Conservation (phyloP, 805 yeast genomes). For the Wickerhamiella kurtzmanii region DNA sequence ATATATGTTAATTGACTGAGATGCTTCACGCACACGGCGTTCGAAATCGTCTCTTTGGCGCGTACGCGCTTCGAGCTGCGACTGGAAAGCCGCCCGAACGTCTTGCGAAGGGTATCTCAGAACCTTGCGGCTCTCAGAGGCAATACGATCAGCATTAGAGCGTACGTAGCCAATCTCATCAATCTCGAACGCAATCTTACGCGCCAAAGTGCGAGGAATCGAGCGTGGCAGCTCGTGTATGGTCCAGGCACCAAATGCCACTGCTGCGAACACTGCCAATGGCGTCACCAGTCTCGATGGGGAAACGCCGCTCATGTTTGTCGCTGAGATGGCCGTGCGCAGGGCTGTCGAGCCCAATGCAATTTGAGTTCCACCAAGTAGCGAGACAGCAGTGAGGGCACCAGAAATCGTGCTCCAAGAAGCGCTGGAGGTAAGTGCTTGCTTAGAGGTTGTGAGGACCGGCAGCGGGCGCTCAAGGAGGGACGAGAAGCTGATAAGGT, state of each 20-base stretch:
- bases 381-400: constrained; percentile 15
- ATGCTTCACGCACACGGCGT: constrained; percentile 40
- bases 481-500: constrained; percentile 65
- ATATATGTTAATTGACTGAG: constrained; percentile 43
- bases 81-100: constrained; percentile 56
- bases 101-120: constrained; percentile 72
- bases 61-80: constrained; percentile 47
- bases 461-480: constrained; percentile 19
- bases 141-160: constrained; percentile 58
- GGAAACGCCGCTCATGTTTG: constrained; percentile 8
- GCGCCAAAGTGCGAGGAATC: constrained; percentile 68
- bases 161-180: constrained; percentile 64
- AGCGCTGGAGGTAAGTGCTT: constrained; percentile 11
- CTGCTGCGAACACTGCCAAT: constrained; percentile 34
- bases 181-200: constrained; percentile 51
- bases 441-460: constrained; percentile 12
- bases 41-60: constrained; percentile 44
- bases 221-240: constrained; percentile 79
- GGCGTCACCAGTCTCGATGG: constrained; percentile 41
- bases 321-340: constrained; percentile 17
- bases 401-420: constrained; percentile 12
- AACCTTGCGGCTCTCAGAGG: constrained; percentile 72
- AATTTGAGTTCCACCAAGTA: constrained; percentile 13
- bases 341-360: constrained; percentile 8
- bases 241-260: constrained; percentile 47